Conservation (phyloP, 2,329 filamentous ascomycete species). For the Nemania sp. region DNA sequence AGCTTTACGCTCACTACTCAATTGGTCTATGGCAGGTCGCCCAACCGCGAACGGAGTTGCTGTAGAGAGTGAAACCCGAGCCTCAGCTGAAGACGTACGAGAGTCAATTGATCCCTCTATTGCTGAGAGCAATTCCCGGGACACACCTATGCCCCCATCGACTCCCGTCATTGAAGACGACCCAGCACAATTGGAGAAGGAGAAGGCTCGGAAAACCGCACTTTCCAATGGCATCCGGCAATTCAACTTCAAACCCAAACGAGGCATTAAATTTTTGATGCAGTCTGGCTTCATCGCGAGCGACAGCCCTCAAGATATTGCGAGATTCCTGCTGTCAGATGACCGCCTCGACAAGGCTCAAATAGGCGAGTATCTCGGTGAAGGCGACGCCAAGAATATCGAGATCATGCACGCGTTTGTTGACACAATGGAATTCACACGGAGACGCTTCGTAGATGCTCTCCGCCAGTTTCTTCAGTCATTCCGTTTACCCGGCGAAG, state of each 20-base stretch:
- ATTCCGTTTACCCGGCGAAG: constrained; percentile 94
- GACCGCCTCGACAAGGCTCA: constrained; percentile 90
- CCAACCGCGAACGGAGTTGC: constrained; percentile 69
- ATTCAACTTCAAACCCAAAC: constrained; percentile 98
- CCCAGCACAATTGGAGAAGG: constrained; percentile 91
- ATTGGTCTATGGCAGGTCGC: constrained; percentile 80
- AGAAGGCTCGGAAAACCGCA: constrained; percentile 93
- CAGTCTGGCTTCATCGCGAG: constrained; percentile 89
- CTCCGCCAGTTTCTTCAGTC: constrained; percentile 92
- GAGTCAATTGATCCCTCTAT: constrained; percentile 81
- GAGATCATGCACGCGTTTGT: constrained; percentile 99
- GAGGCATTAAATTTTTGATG: constrained; percentile 85
- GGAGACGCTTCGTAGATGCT: constrained; percentile 92
- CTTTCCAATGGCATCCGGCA: constrained; percentile 87
- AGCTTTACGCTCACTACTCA: constrained; percentile 87
- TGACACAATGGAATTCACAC: constrained; percentile 91
- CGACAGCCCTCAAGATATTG: constrained; percentile 83
- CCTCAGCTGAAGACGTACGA: constrained; percentile 67
- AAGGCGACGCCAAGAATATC: constrained; percentile 92
- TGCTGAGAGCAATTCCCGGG: constrained; percentile 71
- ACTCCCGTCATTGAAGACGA: constrained; percentile 86
- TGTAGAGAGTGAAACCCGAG: constrained; percentile 63
- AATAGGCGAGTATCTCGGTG: constrained; percentile 93
- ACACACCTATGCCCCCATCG: constrained; percentile 69
- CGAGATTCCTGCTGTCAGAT: constrained; percentile 82